Evolutionary conservation across 2,329 filamentous ascomycete species (phyloP), one percentile per base, ranked within the genome.

Genomic region (Bipolaris victoriae): DNA sequence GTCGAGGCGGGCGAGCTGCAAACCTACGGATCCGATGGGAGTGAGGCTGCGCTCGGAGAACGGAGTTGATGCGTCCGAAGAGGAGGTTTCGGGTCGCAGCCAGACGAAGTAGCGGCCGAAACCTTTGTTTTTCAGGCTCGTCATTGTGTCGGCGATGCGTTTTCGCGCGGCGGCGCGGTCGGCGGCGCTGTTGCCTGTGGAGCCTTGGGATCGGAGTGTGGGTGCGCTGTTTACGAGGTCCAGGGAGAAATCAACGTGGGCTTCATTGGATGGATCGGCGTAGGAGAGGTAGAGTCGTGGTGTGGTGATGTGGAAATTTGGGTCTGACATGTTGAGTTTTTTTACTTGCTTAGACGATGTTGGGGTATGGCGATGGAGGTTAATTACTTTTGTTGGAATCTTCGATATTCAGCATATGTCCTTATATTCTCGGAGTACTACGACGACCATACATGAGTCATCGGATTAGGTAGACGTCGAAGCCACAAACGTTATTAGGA

Each of bases 281-380:
- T 67, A 58, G 3, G 62, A 64, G 7, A 70, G 39, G 40, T 65
- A 56, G 13, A 70, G 59, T 1, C 68, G 68, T 0, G 86, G 86
- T 0, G 80, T 85, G 0, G 88, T 90, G 71, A 65, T 76, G 2
- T 90, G 85, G 82, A 90, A 90, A 74, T 87, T 81, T 78, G 36
- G 44, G 31, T 26, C 24, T 40, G 54, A 40, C 57, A 57, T 57
- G 2, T 24, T 36, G 35, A 5, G 15, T n/a, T 35, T 2, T 15
- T 35, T 1, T 15, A 31, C 2, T 18, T 11, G 11, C 3, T 16
- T 53, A 29, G 48, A 43, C 53, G 43, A 57, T 48, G 3, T 31
- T 31, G 4, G 10, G 1, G 10, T 31, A 11, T 9, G 29, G 10
- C 29, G 7, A 24, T 20, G 18, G 13, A 33, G 7, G 24, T 22